Evolutionary conservation across 371 early-diverging fungal species (phyloP), one percentile per base, ranked within the genome.

Genomic region (Mucor lusitanicus): DNA sequence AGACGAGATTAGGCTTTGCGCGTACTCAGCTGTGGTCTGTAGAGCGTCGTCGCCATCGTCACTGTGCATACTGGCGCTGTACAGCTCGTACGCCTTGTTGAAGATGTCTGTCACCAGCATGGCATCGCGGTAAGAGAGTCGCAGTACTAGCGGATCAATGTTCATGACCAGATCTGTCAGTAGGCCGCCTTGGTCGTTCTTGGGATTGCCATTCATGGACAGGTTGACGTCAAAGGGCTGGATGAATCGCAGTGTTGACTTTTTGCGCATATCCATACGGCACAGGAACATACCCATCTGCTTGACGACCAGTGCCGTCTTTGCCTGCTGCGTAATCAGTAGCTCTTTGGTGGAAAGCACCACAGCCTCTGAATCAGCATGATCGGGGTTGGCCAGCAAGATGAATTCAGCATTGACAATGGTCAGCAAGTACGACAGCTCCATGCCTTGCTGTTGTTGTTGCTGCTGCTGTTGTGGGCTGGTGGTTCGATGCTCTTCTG

Each of bases 261-360:
- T 91, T 11, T 88, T 85, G 2, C 94, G 79, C 64, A 84, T 85
- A 70, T 94, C 92, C 92, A 98, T 95, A 27, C 88, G 88, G 83
- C 97, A 98, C 53, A 99, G 79, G 54, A 91, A 92, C 90, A 98
- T 94, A 30, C 96, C 94, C 66, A 96, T 82, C 55, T 94, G 91
- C 27, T 94, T 88, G 32, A 95, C 84, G 4, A 88, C 88, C 6
- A 95, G 64, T 1, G 91, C 88, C 59, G 89, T 85, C 33, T 91
- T 86, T 19, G 87, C 79, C 68, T 96, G 94, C 65, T 91, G 92
- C 6, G 92, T 85, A 21, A 95, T 73, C 55, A 92, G 83, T 0
- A 97, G 77, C 67, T 94, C 91, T 30, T 93, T 84, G 2, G 94
- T 87, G 0, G 90, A 87, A 6, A 98, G 82, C 2, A 97, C 86